Conservation (phyloP, 2,329 filamentous ascomycete genomes). For the Aspergillus ochraceoroseus region DNA sequence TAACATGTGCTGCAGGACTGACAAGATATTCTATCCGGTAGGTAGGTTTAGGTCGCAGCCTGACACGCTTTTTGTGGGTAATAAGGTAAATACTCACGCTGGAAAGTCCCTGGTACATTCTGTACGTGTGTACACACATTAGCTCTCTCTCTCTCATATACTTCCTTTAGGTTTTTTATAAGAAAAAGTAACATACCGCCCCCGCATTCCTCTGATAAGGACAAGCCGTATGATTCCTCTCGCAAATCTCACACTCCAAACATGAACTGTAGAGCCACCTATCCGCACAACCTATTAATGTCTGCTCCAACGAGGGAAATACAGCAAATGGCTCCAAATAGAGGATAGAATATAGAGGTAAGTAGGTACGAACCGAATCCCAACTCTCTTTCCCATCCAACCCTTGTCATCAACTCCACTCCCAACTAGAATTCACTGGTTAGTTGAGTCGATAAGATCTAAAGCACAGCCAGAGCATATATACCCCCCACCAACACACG, state of each 20-base stretch:
- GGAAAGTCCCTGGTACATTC: conserved; percentile 39
- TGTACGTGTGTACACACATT: conserved; percentile 13
- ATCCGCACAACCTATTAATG: conserved; percentile 19
- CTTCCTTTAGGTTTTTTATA: too few relatives aligned
- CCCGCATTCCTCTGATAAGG: conserved; percentile 39
- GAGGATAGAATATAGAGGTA: too few relatives aligned
- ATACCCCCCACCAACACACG: too few relatives aligned
- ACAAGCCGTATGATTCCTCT: conserved; percentile 37
- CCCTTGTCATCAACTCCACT: conserved; percentile 23
- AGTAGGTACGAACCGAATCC: conserved; percentile 28
- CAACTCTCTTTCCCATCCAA: conserved; percentile 32
- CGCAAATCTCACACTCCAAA: conserved; percentile 37
- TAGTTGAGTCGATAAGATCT: too few relatives aligned
- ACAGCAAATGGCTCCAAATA: too few relatives aligned
- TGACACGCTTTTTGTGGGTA: background rate
- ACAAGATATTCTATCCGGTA: conserved; percentile 32
- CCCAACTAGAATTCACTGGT: too few relatives aligned
- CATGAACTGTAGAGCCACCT: conserved; percentile 41
- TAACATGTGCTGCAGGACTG: conserved; percentile 35
- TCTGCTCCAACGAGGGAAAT: too few relatives aligned
- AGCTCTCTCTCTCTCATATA: conserved; percentile 2
- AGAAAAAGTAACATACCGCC: conserved; percentile 25
- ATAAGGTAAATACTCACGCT: conserved; percentile 25
- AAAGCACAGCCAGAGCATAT: too few relatives aligned
- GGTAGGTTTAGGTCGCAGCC: background rate